Percentiles rank a stretch among this genome's conserved stretches.
phyloP scores from a whole-genome alignment of 768 basidiomycete species.

The Rhodotorula kratochvilovae region DNA sequence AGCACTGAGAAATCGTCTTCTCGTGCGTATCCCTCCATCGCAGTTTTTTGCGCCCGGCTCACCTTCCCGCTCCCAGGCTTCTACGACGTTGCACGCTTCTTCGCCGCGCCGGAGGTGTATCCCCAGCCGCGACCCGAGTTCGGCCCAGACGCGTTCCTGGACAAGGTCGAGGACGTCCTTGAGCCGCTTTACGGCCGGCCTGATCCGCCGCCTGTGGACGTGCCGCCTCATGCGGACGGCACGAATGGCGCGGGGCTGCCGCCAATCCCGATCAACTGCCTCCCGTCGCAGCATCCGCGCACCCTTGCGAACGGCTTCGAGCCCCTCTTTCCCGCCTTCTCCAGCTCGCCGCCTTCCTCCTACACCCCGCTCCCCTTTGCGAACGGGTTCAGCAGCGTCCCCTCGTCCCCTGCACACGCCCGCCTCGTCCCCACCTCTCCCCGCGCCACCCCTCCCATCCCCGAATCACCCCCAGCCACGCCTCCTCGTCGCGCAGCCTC shows the following conservation, averaged over 20 bases:
- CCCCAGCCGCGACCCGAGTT: background rate
- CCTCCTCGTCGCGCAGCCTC: too few species aligned
- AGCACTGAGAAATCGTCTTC: constrained; percentile 5
- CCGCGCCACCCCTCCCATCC: too few species aligned
- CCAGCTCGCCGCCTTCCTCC: background rate
- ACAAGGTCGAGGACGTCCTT: background rate
- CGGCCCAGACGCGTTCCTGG: background rate
- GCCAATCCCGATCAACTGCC: background rate
- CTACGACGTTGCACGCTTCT: constrained; percentile 17
- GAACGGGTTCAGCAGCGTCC: too few species aligned
- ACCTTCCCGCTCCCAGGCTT: background rate
- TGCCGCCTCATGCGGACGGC: too few species aligned
- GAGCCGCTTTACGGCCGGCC: background rate
- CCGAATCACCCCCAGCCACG: too few species aligned
- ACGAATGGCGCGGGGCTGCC: too few species aligned
- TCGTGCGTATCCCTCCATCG: background rate
- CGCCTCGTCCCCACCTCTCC: too few species aligned
- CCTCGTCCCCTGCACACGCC: too few species aligned
- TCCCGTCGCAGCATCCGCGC: too few species aligned
- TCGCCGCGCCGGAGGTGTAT: background rate
- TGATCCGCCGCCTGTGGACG: background rate
- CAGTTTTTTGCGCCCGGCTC: background rate
- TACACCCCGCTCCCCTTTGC: too few species aligned
- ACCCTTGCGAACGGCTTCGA: background rate
- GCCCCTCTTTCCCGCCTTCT: background rate